Percentiles rank a stretch among this genome's conserved stretches.
Evolutionary conservation across 257 asterid species (phyloP).

Genomic region (Scutellaria galericulata): DNA sequence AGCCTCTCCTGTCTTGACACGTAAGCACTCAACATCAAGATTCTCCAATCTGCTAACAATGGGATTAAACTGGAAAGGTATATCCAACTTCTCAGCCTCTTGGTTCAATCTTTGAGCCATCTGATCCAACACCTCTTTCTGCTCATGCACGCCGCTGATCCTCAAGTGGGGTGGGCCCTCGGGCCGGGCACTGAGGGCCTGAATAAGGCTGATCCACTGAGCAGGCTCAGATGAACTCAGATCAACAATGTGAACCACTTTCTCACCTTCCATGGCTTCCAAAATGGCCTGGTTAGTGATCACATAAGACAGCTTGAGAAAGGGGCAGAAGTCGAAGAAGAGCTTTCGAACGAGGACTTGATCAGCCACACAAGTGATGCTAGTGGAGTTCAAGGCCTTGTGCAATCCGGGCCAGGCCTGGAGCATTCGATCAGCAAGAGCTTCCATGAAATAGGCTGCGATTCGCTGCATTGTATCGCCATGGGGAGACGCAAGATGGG

Average conservation of each 20-base stretch:
- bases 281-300: constrained; percentile 73
- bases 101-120: constrained; percentile 53
- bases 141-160: constrained; percentile 66
- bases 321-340: constrained; percentile 69
- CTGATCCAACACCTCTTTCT: constrained; percentile 58
- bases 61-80: constrained; percentile 71
- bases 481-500: constrained; percentile 69
- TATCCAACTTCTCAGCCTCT: constrained; percentile 71
- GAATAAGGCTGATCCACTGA: constrained; percentile 68
- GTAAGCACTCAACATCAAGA: constrained; percentile 60
- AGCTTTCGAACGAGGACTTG: constrained; percentile 44
- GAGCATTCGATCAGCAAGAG: constrained; percentile 75
- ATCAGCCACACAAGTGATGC: constrained; percentile 39
- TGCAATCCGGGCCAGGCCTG: constrained; percentile 69
- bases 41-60: constrained; percentile 54
- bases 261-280: constrained; percentile 81
- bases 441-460: constrained; percentile 68
- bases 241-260: constrained; percentile 71
- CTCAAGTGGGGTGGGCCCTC: constrained; percentile 77
- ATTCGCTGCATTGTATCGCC: constrained; percentile 86
- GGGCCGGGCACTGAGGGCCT: constrained; percentile 49
- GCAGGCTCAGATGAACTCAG: constrained; percentile 63
- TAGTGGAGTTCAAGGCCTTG: constrained; percentile 67
- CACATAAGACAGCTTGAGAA: constrained; percentile 64
- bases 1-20: constrained; percentile 77